phyloP scores from a whole-genome alignment of 495 filamentous ascomycete species.

The Neurospora sp. region DNA sequence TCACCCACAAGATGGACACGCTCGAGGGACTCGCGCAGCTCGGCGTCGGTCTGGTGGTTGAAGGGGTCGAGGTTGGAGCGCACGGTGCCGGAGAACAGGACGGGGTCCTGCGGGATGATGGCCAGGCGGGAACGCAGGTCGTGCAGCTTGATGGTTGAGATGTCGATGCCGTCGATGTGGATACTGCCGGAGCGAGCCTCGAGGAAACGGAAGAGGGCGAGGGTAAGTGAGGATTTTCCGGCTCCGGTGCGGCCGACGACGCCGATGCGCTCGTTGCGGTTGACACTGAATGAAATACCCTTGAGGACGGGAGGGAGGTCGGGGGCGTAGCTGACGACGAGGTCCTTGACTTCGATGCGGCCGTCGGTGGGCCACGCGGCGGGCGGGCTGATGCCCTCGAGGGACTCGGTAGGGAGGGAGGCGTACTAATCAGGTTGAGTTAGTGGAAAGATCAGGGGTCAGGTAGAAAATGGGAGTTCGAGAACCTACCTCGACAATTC shows the following conservation, averaged over 20 bases:
- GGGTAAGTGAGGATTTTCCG: constrained; percentile 75
- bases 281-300: constrained; percentile 58
- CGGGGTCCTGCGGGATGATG: constrained; percentile 74
- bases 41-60: constrained; percentile 57
- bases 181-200: constrained; percentile 63
- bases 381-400: constrained; percentile 50
- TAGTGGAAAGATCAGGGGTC: background rate
- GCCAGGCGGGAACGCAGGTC: constrained; percentile 64
- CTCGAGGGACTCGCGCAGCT: constrained; percentile 63
- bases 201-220: constrained; percentile 77
- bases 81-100: constrained; percentile 79
- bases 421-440: constrained; percentile 39
- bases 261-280: constrained; percentile 66
- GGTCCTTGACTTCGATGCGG: constrained; percentile 58
- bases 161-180: constrained; percentile 65
- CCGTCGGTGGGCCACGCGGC: constrained; percentile 76
- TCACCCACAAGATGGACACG: constrained; percentile 62
- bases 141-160: constrained; percentile 63
- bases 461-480: background rate
- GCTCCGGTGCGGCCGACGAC: constrained; percentile 82
- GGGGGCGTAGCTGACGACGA: constrained; percentile 66
- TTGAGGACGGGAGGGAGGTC: constrained; percentile 70
- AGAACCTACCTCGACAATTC: constrained; percentile 53
- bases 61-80: constrained; percentile 78
- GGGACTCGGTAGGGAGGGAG: constrained; percentile 56